Base-by-base conservation (phyloP, 768 basidiomycete species). In the Suillus placidus region DNA sequence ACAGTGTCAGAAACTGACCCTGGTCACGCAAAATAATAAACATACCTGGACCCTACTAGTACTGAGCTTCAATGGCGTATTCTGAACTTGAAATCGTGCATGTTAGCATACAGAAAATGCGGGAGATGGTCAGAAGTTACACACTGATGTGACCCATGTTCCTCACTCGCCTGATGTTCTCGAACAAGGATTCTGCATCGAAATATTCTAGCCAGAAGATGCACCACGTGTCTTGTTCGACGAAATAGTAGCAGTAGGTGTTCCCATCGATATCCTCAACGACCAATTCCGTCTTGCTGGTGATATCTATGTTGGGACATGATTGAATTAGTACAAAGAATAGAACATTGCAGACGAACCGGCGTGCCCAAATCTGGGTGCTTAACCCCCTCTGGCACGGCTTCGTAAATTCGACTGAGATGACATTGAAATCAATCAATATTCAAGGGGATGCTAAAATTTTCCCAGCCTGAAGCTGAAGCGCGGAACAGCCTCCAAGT, bases 191-290 rank as follows among this genome's bases (percentile, higher is more conserved):
- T 1, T 63, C 64, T 3, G 80, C 74, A 2, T 79, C 68, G 30
- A 78, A 80, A 0, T 75, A 65, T 49, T 85, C 80, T 34, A 85
- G 63, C 77, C 82, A 88, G 63, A 86, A 87, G 16, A 86, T 72
- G 9, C 74, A 71, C 16, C 81, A 80, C 0, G 70, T 71, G 0
- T 69, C 47, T 57, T 85, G 84, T 65, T 85, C 76, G 10, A 79
- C 82, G 56, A 80, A 82, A 66, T 84, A 85, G 68, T 85, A 85
- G 64, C 76, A 54, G 64, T 70, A 68, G 34, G 60, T 61, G 9
- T 79, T 52, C 37, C 52, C 34, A 20, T 34, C 13, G 12, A 74
- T 73, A 0, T 68, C 69, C 3, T 71, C 68, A 18, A 66, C 62
- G 45, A 61, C 70, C 4, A 82, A 64, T 35, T 85, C 80, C 9